Base-by-base conservation (phyloP, 257 asterid genomes). In the Salvia miltiorrhiza region DNA sequence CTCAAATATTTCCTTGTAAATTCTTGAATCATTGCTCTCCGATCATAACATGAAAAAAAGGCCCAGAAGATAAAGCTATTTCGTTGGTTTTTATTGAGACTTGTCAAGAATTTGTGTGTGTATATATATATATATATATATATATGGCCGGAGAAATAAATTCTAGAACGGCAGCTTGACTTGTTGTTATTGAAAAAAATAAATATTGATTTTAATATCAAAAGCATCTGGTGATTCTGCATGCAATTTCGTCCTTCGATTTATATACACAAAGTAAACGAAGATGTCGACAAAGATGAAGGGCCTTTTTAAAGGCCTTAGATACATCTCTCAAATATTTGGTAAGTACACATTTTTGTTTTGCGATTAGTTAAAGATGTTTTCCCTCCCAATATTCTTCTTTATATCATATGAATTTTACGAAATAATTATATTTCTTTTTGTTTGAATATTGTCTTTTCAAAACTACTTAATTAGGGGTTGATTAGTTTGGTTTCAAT, bases 281-380 rank as follows among this genome's bases (percentile, higher is more conserved):
- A 67, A 40, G 63, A 91, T 88, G 91, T 2, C 78, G 9, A 84
- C 89, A 1, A 91, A 87, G 78, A 80, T 87, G 87, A 91, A 91
- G 75, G 96, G 97, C 78, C 85, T 91, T 39, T 72, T 91, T 30
- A 91, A 87, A 74, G 97, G 97, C 83, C 77, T 91, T 11, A 80
- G 91, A 79, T 88, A 88, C 71, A 87, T 91, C 72, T 91, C 97
- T 69, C 95, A 84, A 17, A 87, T 88, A 71, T 88, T 91, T 52
- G 97, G 97, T 90, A 23, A 67, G 92, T 78, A 30, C n/a, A 2
- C 33, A 7, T 68, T 33, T 11, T 12, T 6, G n/a, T 11, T 33
- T 32, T 3, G 32, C 21, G 23, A 32, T 5, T 55, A 0, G 4
- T 30, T 3, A 28, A n/a, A 45, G 1, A 17, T 48, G 54, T 26